Conservation (phyloP, 2,329 filamentous ascomycete genomes). For the Fusarium mangiferae region DNA sequence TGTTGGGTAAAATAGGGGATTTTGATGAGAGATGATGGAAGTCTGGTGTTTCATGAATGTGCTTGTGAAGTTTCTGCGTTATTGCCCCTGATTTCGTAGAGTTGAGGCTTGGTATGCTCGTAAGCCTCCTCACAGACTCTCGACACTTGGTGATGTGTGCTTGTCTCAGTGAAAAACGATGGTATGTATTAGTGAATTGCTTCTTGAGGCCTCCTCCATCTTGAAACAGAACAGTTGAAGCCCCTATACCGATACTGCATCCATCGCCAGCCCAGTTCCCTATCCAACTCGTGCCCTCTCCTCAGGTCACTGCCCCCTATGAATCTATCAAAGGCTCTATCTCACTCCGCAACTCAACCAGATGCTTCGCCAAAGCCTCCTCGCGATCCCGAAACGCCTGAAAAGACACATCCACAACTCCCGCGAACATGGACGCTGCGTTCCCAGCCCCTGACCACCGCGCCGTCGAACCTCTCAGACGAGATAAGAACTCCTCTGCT, state of each 20-base stretch:
- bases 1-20: neutral
- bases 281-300: neutral
- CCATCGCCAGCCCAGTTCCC: neutral
- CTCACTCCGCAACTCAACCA: constrained; percentile 48
- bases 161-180: constrained; percentile 2
- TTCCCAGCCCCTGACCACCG: constrained; percentile 41
- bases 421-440: constrained; percentile 46
- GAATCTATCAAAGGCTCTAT: constrained; percentile 49
- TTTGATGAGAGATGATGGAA: neutral
- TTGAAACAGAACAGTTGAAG: neutral
- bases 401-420: constrained; percentile 47
- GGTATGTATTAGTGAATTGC: constrained; percentile 28
- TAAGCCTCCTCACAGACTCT: neutral
- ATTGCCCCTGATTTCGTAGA: constrained; percentile 11
- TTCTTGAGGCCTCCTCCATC: constrained; percentile 10
- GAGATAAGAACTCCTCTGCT: constrained; percentile 53
- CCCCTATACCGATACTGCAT: constrained; percentile 7
- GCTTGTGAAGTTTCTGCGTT: neutral
- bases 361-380: constrained; percentile 48
- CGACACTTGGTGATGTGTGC: neutral
- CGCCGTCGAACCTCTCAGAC: constrained; percentile 48
- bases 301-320: constrained; percentile 5
- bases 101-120: neutral
- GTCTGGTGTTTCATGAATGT: neutral
- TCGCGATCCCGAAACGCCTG: constrained; percentile 48